Conservation (phyloP, 2,329 filamentous ascomycete genomes). For the Whalleya microplaca region DNA sequence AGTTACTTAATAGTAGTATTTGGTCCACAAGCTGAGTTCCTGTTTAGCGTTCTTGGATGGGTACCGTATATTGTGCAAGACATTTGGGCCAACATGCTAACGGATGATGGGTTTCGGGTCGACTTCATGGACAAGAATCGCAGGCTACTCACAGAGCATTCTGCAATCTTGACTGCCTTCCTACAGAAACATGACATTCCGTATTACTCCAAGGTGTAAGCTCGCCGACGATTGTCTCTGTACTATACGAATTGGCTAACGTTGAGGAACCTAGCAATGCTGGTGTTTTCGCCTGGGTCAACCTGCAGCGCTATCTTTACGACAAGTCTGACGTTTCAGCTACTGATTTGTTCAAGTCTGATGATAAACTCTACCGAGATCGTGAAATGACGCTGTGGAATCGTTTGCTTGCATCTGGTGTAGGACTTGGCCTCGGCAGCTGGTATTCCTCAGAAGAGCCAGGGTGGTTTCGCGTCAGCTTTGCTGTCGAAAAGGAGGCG, state of each 20-base stretch:
- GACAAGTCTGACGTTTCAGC: not conserved
- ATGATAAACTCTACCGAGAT: not conserved
- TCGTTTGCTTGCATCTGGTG: not conserved
- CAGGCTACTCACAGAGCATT: not conserved
- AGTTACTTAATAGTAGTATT: not conserved
- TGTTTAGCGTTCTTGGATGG: not conserved
- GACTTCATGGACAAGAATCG: not conserved
- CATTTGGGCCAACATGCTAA: not conserved
- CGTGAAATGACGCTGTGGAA: not conserved
- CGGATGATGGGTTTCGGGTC: not conserved
- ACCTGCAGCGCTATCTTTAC: not conserved
- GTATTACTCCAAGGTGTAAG: not conserved
- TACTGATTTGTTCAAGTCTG: not conserved
- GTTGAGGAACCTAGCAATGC: not conserved
- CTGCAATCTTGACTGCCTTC: not conserved
- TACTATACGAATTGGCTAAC: too few relatives aligned
- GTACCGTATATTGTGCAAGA: not conserved
- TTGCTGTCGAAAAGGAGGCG: not conserved
- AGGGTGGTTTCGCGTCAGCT: constrained; percentile 2
- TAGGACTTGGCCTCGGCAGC: not conserved
- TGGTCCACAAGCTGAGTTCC: not conserved
- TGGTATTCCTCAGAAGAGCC: not conserved
- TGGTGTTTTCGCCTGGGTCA: not conserved
- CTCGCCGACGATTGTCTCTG: too few relatives aligned
- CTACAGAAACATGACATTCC: not conserved